phyloP scores from a whole-genome alignment of 768 basidiomycete species.

The Harrya chromipes region DNA sequence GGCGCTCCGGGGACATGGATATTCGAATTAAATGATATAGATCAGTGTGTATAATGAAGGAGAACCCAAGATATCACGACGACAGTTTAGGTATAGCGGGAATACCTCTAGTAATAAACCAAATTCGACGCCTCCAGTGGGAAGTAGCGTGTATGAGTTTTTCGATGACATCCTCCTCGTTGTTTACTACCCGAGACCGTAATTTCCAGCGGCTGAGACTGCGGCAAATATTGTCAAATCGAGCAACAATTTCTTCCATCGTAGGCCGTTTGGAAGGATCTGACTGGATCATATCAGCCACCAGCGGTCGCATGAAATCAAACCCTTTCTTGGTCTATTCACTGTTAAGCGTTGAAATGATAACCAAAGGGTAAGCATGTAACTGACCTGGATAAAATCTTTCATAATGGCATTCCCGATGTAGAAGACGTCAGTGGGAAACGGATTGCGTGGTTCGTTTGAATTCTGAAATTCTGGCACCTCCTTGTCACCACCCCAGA shows the following conservation, averaged over 20 bases:
- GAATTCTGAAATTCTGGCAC: conserved; percentile 35
- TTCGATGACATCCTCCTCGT: conserved; percentile 1
- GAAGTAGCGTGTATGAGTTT: conserved; percentile 3
- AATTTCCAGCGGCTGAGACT: conserved; percentile 23
- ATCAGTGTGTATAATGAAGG: no score
- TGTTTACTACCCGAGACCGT: conserved; percentile 26
- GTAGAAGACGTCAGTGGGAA: conserved; percentile 42
- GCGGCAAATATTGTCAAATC: conserved; percentile 24
- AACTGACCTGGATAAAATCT: conserved; percentile 30
- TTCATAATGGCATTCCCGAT: conserved; percentile 36
- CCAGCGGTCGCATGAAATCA: conserved; percentile 33
- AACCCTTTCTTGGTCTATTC: conserved; percentile 6
- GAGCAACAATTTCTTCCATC: conserved; percentile 34
- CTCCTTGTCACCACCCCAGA: conserved; percentile 40
- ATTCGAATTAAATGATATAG: no score
- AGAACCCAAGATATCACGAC: no score
- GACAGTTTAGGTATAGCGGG: conserved; percentile 16
- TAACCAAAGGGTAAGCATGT: background rate
- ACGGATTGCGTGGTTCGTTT: conserved; percentile 31
- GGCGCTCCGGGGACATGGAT: no score
- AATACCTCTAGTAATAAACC: conserved; percentile 14
- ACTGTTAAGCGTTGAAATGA: no score
- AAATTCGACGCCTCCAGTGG: conserved; percentile 27
- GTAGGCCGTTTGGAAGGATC: conserved; percentile 38
- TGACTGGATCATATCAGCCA: conserved; percentile 37